Evolutionary conservation across 352 stramenopile species (phyloP).

Genomic region (Halophytophthora batemanensis): DNA sequence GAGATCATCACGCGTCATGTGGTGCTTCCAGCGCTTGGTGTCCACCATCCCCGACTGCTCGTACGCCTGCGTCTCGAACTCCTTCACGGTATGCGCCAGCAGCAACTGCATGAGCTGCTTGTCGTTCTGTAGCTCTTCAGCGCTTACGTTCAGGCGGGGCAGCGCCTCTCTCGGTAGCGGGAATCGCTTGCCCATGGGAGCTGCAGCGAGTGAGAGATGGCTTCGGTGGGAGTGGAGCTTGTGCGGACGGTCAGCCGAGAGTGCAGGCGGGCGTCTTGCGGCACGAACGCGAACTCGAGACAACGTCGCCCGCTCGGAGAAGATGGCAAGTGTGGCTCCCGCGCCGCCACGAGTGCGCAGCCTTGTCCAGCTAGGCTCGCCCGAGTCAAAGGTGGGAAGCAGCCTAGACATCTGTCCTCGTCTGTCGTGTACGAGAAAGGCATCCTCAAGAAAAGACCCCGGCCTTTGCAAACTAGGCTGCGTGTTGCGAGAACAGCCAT

Average conservation of each 20-base stretch:
- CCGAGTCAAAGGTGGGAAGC: too few relatives aligned
- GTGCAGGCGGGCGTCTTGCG: too few relatives aligned
- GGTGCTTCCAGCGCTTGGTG: conserved; percentile 33
- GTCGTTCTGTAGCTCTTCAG: conserved; percentile 27
- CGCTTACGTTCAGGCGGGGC: conserved; percentile 27
- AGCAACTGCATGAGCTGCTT: conserved; percentile 31
- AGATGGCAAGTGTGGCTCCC: too few relatives aligned
- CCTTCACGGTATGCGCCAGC: conserved; percentile 33
- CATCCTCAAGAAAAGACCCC: too few relatives aligned
- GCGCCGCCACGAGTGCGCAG: too few relatives aligned
- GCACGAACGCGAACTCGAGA: too few relatives aligned
- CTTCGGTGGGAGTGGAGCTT: neutral
- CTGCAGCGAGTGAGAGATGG: neutral
- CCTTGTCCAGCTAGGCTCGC: too few relatives aligned
- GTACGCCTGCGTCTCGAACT: conserved; percentile 40
- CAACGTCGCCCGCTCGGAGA: too few relatives aligned
- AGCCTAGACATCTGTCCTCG: too few relatives aligned
- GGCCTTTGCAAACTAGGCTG: too few relatives aligned
- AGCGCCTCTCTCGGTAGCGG: conserved; percentile 38
- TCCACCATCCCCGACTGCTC: conserved; percentile 28
- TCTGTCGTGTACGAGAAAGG: too few relatives aligned
- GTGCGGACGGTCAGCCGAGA: conserved; percentile 2
- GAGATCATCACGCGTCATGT: conserved; percentile 35
- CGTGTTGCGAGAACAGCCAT: too few relatives aligned
- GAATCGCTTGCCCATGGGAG: conserved; percentile 31